These are phyloP conservation scores for Chytriomyces hyalinus DNA, from an alignment of 192 early-diverging fungal genomes.

Conservation along the genomic window DNA sequence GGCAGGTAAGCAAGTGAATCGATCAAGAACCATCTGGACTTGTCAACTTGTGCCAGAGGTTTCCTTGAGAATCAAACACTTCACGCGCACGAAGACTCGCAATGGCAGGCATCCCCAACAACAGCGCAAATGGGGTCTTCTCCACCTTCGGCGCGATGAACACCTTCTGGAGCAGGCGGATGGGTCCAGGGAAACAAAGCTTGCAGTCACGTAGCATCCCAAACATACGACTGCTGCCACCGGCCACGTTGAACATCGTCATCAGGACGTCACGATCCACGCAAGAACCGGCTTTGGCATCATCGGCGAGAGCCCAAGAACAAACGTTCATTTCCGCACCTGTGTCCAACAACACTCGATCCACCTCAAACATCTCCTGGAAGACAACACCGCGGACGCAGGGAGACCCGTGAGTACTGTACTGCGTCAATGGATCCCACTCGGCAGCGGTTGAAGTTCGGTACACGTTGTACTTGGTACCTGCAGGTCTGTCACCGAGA, in stretches of 20 bases:
- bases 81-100: neutral
- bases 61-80: neutral
- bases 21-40: neutral
- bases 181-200: neutral
- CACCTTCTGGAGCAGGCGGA: neutral
- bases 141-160: neutral
- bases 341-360: neutral
- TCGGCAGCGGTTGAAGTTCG: no score
- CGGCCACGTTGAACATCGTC: neutral
- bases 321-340: neutral
- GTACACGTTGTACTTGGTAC: no score
- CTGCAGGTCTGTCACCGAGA: no score
- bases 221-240: neutral
- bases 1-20: no score
- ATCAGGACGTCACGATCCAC: neutral
- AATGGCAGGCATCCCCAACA: neutral
- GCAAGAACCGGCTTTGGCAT: neutral
- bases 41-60: neutral
- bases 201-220: neutral
- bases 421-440: no score
- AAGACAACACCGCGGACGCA: no score
- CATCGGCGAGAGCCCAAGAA: neutral
- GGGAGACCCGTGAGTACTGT: no score
- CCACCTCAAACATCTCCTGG: no score
- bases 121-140: neutral